Evolutionary conservation across 345 rosid genomes (phyloP).

Genomic region (Carallia brachiata): DNA sequence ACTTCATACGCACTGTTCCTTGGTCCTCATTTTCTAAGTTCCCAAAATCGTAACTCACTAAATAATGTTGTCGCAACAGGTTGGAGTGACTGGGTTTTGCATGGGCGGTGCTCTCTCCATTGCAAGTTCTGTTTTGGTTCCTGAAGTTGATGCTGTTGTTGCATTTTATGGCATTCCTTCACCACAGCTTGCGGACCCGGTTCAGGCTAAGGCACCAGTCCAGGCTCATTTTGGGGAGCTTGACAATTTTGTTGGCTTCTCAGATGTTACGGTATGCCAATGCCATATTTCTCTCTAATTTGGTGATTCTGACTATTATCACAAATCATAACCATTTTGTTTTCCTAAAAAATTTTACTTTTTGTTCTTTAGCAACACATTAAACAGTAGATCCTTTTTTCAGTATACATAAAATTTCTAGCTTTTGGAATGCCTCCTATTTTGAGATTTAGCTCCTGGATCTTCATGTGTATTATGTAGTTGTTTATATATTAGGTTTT

Average conservation of each 20-base stretch:
- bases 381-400: too few species aligned
- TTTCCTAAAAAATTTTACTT: too few species aligned
- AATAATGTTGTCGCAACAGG: slow-evolving; percentile 39
- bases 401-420: too few species aligned
- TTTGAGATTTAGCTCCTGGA: too few species aligned
- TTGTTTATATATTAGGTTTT: too few species aligned
- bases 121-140: slow-evolving; percentile 89
- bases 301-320: too few species aligned
- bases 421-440: too few species aligned
- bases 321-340: too few species aligned
- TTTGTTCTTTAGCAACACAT: too few species aligned
- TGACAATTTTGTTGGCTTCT: slow-evolving; percentile 72
- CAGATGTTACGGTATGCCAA: slow-evolving; percentile 72
- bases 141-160: slow-evolving; percentile 82
- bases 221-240: slow-evolving; percentile 96
- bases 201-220: slow-evolving; percentile 76
- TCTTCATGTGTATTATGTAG: too few species aligned
- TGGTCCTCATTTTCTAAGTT: not conserved
- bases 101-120: slow-evolving; percentile 94
- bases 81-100: slow-evolving; percentile 93
- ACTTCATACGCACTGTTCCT: not conserved
- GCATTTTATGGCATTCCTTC: slow-evolving; percentile 89
- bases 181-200: slow-evolving; percentile 76
- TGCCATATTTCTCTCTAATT: slow-evolving; percentile 2
- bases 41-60: not conserved